Evolutionary conservation across 352 stramenopile genomes (phyloP), one percentile per base, ranked within the genome.

Genomic region (Globisporangium canariense): DNA sequence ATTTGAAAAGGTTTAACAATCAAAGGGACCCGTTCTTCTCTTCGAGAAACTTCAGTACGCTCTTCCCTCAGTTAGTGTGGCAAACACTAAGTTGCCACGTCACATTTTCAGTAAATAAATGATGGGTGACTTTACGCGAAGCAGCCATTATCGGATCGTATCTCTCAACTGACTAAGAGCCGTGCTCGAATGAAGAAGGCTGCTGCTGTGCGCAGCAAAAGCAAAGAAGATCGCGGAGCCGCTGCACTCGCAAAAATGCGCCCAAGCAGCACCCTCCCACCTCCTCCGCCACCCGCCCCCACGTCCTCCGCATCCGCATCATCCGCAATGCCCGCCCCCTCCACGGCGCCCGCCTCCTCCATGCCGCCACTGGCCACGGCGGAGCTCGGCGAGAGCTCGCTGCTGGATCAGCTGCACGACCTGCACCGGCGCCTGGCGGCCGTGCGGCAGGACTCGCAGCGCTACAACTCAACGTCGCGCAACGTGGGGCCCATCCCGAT

Each of bases 351-450:
- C 9, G 43, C 43, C 40, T n/a, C 57, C 22, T n/a, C 57, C 22
- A 63, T 63, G 60, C 60, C 62, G 34, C 60, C 62, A 22, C 38
- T 67, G 16, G 54, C 55, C 9, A 53, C 62, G 4, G 54, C 64
- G n/a, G 80, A 90, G 40, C 59, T 87, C 49, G 83, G 81, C 60
- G 83, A 92, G 63, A 90, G 78, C 74, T 79, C 79, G 57, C 72
- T 92, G 40, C 69, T 92, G 60, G 81, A 92, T 58, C 83, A 92
- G 71, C 76, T 92, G 25, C 83, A 92, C 64, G 83, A 92, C 38
- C 70, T 92, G 56, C 83, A 92, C 65, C 76, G 75, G 22, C 79
- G 78, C 4, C 65, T 92, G 30, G 83, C 83, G 16, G 81, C 77
- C 30, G 83, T 92, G 76, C 83, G 83, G 9, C 81, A 90, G 59